Percentiles rank a stretch among this genome's conserved stretches.
phyloP scores from a whole-genome alignment of 2,329 filamentous ascomycete species.

The Colletotrichum theobromicola region DNA sequence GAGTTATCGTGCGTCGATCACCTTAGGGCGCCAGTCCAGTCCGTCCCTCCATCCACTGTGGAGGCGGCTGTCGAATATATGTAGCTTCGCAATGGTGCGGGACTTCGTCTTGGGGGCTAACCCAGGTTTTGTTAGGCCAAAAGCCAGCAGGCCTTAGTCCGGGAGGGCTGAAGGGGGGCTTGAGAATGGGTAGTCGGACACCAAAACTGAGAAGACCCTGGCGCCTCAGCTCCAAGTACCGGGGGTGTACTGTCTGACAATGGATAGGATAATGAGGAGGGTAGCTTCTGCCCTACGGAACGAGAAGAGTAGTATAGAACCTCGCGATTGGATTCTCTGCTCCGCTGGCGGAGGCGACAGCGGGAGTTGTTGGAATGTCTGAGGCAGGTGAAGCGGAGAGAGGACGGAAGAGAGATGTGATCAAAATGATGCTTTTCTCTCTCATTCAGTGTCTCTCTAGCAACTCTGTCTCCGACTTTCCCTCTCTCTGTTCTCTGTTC shows the following conservation, averaged over 20 bases:
- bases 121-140: conserved; percentile 33
- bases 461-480: not conserved
- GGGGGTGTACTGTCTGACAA: conserved; percentile 15
- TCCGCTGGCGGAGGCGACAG: not conserved
- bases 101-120: conserved; percentile 25
- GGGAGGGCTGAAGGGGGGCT: conserved; percentile 41
- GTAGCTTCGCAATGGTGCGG: conserved; percentile 22
- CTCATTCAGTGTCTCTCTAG: conserved; percentile 11
- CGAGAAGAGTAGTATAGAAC: not conserved
- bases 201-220: conserved; percentile 17
- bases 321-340: not conserved
- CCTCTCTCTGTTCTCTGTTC: not conserved
- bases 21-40: conserved; percentile 15
- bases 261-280: not conserved
- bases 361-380: conserved; percentile 6
- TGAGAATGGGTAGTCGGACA: conserved; percentile 14
- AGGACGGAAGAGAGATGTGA: conserved; percentile 17
- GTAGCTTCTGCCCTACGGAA: conserved; percentile 10
- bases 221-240: conserved; percentile 21
- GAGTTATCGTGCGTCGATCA: conserved; percentile 22
- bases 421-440: conserved; percentile 10
- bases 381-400: not conserved
- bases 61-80: conserved; percentile 23
- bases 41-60: conserved; percentile 8
- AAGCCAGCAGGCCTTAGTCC: conserved; percentile 36